Percentiles rank a stretch among this genome's conserved stretches.
Evolutionary conservation across 2,329 filamentous ascomycete species (phyloP).

Genomic region (Stromatinia cepivora): DNA sequence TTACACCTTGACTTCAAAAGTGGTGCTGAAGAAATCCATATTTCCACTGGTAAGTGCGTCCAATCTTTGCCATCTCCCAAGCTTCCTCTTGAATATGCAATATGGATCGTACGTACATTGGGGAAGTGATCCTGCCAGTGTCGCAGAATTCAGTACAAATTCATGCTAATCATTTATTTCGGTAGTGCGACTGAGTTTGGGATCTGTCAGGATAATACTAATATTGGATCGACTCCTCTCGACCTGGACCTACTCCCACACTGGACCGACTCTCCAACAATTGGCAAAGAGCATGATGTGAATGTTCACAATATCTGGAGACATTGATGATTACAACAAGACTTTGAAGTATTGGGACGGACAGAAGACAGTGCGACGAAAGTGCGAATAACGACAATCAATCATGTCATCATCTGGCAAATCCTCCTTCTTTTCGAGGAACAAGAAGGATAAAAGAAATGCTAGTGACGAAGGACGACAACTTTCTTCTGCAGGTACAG

Average conservation of each 20-base stretch:
- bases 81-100: background rate
- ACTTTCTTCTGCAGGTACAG: conserved; percentile 43
- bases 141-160: conserved; percentile 13
- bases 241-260: background rate
- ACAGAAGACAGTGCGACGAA: conserved; percentile 15
- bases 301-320: conserved; percentile 32
- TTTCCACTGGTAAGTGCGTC: conserved; percentile 8
- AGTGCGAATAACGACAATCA: conserved; percentile 27
- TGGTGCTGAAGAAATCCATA: conserved; percentile 13
- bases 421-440: conserved; percentile 82
- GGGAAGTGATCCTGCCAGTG: conserved; percentile 3
- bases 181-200: conserved; percentile 26
- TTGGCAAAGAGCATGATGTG: conserved; percentile 37
- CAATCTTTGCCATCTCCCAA: background rate
- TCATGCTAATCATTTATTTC: conserved; percentile 31
- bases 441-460: conserved; percentile 72
- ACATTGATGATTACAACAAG: conserved; percentile 35
- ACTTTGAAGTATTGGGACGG: conserved; percentile 28
- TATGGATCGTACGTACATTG: background rate
- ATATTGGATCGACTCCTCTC: conserved; percentile 6
- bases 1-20: background rate
- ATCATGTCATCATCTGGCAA: conserved; percentile 20
- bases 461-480: conserved; percentile 59
- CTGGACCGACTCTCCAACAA: conserved; percentile 21
- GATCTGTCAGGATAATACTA: conserved; percentile 14